Base-by-base conservation (phyloP, 306 rosid genomes). In the Cucurbita ficifolia region DNA sequence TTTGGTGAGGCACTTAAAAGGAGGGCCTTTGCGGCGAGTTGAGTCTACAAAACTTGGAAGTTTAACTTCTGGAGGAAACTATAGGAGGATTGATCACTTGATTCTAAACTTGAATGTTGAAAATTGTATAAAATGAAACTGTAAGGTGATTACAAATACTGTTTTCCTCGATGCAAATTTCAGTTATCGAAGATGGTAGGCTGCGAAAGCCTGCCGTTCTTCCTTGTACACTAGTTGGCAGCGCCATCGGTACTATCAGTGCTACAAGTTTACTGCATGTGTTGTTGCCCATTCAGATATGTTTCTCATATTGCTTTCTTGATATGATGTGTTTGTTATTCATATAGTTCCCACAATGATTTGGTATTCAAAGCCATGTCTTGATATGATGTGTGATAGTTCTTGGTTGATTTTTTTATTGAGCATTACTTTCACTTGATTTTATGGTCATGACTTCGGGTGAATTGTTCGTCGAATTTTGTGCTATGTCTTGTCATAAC, bases 71-170 rank as follows among this genome's bases (percentile, higher is more conserved):
- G 43, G 71, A 78, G 76, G 78, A 81, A 78, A 68, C 51, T 13
- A 5, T 71, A 49, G 76, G 80, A 49, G 76, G 80, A 80, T 74
- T 83, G 79, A 81, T 76, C 84, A 81, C 69, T 81, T 78, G 79
- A 35, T 73, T 71, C 74, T 58, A 55, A 78, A 83, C 62, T 85
- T 77, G 55, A 80, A 80, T 83, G 79, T 76, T 75, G 81, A 76
- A 88, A 67, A 56, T 50, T 82, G 86, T 85, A 85, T 67, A 82
- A 78, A 67, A 69, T 76, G 78, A 64, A 68, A 79, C 70, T 70
- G n/a, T 69, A 74, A 74, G 72, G 38, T 51, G 75, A 38, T 49
- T 49, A 50, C 59, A 53, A 63, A 75, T 33, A 64, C 71, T 79
- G 76, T 76, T 80, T 74, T 57, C 68, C 87, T 42, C 73, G 84